These are phyloP conservation scores for Nidula microcarpa DNA, from an alignment of 768 basidiomycete genomes.

Conservation along the genomic window DNA sequence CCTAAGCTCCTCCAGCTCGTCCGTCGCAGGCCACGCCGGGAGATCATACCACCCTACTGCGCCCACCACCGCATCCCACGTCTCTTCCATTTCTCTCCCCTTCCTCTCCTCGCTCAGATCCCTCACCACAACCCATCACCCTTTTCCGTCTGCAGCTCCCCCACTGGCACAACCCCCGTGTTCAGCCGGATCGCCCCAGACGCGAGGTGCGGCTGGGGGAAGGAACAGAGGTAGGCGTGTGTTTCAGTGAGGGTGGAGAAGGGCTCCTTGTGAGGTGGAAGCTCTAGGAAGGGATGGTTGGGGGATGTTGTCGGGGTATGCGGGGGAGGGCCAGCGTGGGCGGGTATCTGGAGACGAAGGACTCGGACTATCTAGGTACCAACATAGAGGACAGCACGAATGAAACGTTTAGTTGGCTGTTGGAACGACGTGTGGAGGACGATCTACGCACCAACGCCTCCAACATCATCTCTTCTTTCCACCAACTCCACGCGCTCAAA, in stretches of 20 bases:
- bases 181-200: constrained; percentile 33
- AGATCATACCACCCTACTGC: constrained; percentile 44
- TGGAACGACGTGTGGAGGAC: background rate
- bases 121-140: constrained; percentile 36
- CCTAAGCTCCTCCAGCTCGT: constrained; percentile 35
- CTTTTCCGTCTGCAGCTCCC: constrained; percentile 21
- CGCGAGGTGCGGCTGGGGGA: constrained; percentile 26
- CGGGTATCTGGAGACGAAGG: background rate
- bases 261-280: too few species aligned
- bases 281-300: too few species aligned
- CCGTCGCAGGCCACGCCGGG: constrained; percentile 37
- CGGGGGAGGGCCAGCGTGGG: constrained; percentile 42
- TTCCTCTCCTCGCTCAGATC: constrained; percentile 25
- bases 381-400: too few species aligned
- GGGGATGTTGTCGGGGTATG: constrained; percentile 50
- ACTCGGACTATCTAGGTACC: constrained; percentile 26
- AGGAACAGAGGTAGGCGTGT: constrained; percentile 28
- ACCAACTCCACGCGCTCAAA: constrained; percentile 42
- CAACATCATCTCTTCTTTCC: constrained; percentile 45
- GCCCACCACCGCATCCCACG: constrained; percentile 49
- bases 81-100: constrained; percentile 23
- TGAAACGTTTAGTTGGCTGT: too few species aligned
- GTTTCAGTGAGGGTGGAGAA: constrained; percentile 38
- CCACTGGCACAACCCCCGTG: constrained; percentile 34
- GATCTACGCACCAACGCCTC: constrained; percentile 39